A percentile compares a stretch with the other conserved stretches of the same genome.
Conservation (phyloP, 176 grass and related monocot genomes). For the Metroxylon sagu region DNA sequence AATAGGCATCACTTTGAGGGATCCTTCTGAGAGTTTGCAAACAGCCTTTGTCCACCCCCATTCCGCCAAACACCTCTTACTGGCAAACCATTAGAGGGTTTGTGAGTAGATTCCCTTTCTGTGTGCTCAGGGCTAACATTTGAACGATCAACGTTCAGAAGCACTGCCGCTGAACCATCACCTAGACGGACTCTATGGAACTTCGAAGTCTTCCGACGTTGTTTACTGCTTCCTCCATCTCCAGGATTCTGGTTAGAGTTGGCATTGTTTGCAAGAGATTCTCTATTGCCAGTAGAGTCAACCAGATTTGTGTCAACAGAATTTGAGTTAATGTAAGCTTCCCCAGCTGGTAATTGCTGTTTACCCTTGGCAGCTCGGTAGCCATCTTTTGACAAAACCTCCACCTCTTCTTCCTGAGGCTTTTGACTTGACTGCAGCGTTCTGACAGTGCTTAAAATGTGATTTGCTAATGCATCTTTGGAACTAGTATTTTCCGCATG, state of each 20-base stretch:
- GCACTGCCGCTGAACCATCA: conserved; percentile 41
- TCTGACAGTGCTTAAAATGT: conserved; percentile 46
- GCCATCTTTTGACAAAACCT: conserved; percentile 64
- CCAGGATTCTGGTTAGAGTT: conserved; percentile 2
- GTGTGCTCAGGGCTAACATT: conserved; percentile 25
- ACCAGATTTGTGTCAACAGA: conserved; percentile 3
- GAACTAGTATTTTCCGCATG: conserved; percentile 47
- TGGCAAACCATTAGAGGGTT: conserved; percentile 17
- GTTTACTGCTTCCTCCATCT: conserved; percentile 14
- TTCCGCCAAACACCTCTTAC: conserved; percentile 67
- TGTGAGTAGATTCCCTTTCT: conserved; percentile 14
- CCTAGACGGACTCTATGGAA: conserved; percentile 56
- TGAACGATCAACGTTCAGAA: conserved; percentile 29
- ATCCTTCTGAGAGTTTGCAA: conserved; percentile 16
- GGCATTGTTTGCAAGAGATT: neutral
- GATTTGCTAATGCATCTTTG: conserved; percentile 29
- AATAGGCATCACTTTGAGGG: conserved; percentile 10
- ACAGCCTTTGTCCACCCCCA: conserved; percentile 60
- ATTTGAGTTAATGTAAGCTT: conserved; percentile 19
- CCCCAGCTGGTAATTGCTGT: neutral
- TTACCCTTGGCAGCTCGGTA: conserved; percentile 64
- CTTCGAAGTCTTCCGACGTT: conserved; percentile 57
- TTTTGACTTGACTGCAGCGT: conserved; percentile 44
- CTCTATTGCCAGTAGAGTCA: neutral
- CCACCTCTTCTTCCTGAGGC: conserved; percentile 43